These are phyloP conservation scores for Eucalyptus erythrocorys DNA, from an alignment of 345 rosid species.

Conservation along the genomic window DNA sequence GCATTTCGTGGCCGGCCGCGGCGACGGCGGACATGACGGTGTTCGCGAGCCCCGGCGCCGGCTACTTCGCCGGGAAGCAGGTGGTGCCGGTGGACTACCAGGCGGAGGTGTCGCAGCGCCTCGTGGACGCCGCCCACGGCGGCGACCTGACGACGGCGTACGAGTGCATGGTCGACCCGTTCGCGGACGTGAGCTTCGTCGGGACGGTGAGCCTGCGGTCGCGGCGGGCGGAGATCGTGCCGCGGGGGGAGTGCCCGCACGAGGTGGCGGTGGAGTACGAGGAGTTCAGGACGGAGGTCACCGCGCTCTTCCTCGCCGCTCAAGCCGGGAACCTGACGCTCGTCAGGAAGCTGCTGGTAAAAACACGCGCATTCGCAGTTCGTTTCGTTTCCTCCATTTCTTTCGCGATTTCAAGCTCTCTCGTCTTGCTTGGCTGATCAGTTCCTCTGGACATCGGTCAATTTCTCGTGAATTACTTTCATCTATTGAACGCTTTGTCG, in stretches of 20 bases:
- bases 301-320: conserved; percentile 52
- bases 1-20: background rate
- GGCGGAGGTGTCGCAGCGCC: conserved; percentile 46
- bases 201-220: conserved; percentile 46
- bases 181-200: conserved; percentile 42
- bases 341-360: conserved; percentile 49
- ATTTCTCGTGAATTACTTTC: background rate
- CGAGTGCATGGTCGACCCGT: conserved; percentile 36
- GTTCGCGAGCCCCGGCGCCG: conserved; percentile 3
- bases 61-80: conserved; percentile 20
- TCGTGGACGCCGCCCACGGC: conserved; percentile 33
- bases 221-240: conserved; percentile 33
- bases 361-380: background rate
- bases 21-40: background rate
- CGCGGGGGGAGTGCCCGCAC: conserved; percentile 29
- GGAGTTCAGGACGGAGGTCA: conserved; percentile 60
- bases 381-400: background rate
- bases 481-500: background rate
- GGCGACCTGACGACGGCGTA: conserved; percentile 20
- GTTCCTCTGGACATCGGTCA: background rate
- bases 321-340: conserved; percentile 43
- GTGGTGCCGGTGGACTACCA: conserved; percentile 36
- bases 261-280: conserved; percentile 37
- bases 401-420: background rate
- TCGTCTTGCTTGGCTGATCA: background rate